Evolutionary conservation across 2,329 filamentous ascomycete species (phyloP).

Genomic region (Exophiala sp.): DNA sequence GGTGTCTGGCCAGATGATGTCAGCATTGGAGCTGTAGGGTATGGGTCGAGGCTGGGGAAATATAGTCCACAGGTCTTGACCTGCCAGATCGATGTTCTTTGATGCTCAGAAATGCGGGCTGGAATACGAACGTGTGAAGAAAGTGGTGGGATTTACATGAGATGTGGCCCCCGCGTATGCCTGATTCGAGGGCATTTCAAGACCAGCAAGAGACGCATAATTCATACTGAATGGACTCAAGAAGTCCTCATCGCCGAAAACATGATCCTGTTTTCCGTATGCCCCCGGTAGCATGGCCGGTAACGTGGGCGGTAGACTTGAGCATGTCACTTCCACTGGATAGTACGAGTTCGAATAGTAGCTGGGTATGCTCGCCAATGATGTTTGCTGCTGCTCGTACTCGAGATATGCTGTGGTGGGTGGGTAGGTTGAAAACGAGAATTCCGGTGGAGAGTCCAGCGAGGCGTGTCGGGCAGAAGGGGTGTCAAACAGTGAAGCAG

Average conservation of each 20-base stretch:
- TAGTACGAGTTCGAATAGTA: constrained; percentile 33
- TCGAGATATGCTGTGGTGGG: constrained; percentile 26
- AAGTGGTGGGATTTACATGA: constrained; percentile 40
- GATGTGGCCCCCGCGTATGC: constrained; percentile 36
- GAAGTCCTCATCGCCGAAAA: constrained; percentile 50
- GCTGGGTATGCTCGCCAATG: constrained; percentile 34
- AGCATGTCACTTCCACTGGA: constrained; percentile 38
- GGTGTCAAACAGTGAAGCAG: constrained; percentile 22
- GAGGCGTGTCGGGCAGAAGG: constrained; percentile 20
- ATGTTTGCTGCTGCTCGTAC: constrained; percentile 24
- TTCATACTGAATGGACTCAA: constrained; percentile 56
- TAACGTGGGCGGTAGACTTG: constrained; percentile 39
- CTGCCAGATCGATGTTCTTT: constrained; percentile 9
- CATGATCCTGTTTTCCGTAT: constrained; percentile 47
- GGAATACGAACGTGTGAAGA: constrained; percentile 25
- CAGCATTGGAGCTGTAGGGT: constrained; percentile 23
- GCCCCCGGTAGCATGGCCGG: constrained; percentile 40
- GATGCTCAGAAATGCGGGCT: constrained; percentile 22
- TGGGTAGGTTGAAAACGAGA: constrained; percentile 23
- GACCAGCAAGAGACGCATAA: constrained; percentile 54
- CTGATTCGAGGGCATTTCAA: constrained; percentile 44
- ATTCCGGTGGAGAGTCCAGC: constrained; percentile 21
- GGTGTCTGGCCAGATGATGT: constrained; percentile 33
- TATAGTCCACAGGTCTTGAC: background rate
- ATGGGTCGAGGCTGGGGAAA: constrained; percentile 5